Evolutionary conservation across 192 early-diverging fungal genomes (phyloP).

Genomic region (Chytriomyces sp.): DNA sequence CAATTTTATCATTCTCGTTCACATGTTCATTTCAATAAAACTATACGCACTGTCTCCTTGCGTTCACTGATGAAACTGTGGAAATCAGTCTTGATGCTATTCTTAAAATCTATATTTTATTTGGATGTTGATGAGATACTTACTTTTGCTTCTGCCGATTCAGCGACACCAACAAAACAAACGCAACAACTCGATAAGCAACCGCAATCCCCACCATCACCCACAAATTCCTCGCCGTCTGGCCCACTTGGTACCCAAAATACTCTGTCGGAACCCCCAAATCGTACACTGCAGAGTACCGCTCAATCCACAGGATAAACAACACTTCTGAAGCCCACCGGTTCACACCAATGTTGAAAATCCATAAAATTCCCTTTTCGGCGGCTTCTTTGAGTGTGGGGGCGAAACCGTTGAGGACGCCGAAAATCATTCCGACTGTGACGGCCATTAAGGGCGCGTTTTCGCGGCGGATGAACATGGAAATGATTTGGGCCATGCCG

Average conservation of each 20-base stretch:
- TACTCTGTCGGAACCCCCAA: background rate
- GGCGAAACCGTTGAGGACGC: constrained; percentile 38
- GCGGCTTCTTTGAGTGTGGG: constrained; percentile 33
- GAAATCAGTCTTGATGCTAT: too few relatives aligned
- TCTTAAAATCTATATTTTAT: too few relatives aligned
- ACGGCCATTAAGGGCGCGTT: constrained; percentile 43
- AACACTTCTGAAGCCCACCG: constrained; percentile 29
- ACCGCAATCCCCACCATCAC: constrained; percentile 35
- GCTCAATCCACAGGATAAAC: constrained; percentile 11
- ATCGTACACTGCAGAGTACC: constrained; percentile 26
- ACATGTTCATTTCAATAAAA: too few relatives aligned
- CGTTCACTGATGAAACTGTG: too few relatives aligned
- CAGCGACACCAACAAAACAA: constrained; percentile 34
- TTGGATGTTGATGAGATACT: too few relatives aligned
- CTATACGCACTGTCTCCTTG: too few relatives aligned
- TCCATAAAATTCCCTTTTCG: constrained; percentile 20
- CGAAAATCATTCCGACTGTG: constrained; percentile 28
- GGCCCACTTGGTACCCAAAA: constrained; percentile 41
- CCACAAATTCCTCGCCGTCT: constrained; percentile 16
- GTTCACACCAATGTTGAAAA: constrained; percentile 35
- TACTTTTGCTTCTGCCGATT: constrained; percentile 44
- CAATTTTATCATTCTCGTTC: too few relatives aligned
- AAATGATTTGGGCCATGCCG: constrained; percentile 34
- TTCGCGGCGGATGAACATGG: constrained; percentile 39
- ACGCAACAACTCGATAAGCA: constrained; percentile 34